Evolutionary conservation across 176 grass and related monocot genomes (phyloP), one percentile per base, ranked within the genome.

Genomic region (Poa annua): DNA sequence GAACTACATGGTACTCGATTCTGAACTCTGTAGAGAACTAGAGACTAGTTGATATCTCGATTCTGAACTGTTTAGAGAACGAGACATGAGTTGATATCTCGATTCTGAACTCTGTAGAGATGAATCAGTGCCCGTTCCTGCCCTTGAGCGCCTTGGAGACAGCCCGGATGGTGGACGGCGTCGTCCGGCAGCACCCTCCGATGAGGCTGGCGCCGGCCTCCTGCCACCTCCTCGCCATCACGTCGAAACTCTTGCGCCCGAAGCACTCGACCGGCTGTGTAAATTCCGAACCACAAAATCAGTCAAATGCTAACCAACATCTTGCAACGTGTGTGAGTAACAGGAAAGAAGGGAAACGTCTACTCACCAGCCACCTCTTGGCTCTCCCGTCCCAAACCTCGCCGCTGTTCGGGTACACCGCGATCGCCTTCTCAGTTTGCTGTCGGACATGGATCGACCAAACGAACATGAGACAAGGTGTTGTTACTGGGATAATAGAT

Each of bases 351-450:
- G 26, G 15, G 34, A 6, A 8, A 3, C 24, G 19, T 21, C 25
- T 75, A 82, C 94, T 87, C 73, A 97, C 94, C 94, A 97, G 81
- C 94, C 94, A 93, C 81, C 68, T 85, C 75, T 93, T 97, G 34
- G 88, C 88, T 69, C 55, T 88, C 3, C 91, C 91, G 70, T 97
- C 94, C 94, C 94, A 97, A 29, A 93, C 57, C 65, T 97, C 91
- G 17, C 91, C 94, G 25, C 91, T 97, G 81, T 97, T 97, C 10
- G 94, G 94, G 80, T 93, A 93, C 36, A 97, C 94, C 68, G 89
- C 91, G 52, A 97, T 76, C 24, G 86, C 80, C 77, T 93, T 97
- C 59, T 93, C 70, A 9, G 94, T 97, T 76, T 87, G 82, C 91
- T 93, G 94, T 42, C 35, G 70, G 21, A 71, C 50, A 61, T 0